A percentile compares a stretch with the other conserved stretches of the same genome.
phyloP scores from a whole-genome alignment of 257 asterid species.

The Petunia axillaris region DNA sequence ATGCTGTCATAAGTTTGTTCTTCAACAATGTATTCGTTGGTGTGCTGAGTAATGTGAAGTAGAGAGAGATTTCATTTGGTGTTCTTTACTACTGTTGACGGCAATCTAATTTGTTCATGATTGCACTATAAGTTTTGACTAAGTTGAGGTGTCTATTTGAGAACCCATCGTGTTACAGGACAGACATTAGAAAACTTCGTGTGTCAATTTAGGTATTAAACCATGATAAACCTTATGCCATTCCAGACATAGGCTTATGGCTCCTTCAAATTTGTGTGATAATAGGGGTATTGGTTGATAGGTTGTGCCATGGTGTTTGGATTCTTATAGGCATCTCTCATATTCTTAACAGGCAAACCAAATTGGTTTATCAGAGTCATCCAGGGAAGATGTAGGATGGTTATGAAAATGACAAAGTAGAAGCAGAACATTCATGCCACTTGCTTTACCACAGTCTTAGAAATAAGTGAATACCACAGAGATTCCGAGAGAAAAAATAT shows the following conservation, averaged over 20 bases:
- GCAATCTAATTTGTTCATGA: background rate
- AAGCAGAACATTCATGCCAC: background rate
- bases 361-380: background rate
- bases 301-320: background rate
- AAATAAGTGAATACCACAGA: background rate
- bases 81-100: background rate
- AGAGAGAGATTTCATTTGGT: background rate
- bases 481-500: background rate
- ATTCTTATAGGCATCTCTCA: background rate
- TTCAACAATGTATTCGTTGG: too few species aligned
- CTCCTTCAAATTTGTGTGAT: background rate
- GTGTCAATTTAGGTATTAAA: background rate
- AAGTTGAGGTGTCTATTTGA: background rate
- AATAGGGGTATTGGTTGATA: too few species aligned
- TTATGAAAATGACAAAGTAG: background rate
- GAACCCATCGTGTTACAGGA: background rate
- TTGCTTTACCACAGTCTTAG: background rate
- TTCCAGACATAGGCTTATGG: background rate
- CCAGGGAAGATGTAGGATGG: background rate
- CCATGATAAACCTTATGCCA: background rate
- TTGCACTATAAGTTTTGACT: background rate
- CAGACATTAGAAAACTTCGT: background rate
- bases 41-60: background rate
- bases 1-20: background rate
- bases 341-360: background rate